Evolutionary conservation across 306 rosid genomes (phyloP), one percentile per base, ranked within the genome.

Genomic region (Hylodesmum podocarpum): DNA sequence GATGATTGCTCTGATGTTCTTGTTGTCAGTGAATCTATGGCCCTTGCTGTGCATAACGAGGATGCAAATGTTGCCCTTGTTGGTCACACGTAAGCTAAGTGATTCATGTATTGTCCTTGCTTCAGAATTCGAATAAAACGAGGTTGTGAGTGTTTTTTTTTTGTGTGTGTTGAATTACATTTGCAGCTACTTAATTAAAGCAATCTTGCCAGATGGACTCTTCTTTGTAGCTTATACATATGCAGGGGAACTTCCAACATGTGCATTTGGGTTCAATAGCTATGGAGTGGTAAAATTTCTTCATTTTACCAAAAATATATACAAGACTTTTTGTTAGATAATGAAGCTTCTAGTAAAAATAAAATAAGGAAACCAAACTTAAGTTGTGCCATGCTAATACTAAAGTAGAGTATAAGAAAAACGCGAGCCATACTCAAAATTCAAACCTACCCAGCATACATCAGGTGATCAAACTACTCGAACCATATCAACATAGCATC

Each of bases 221-320:
- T 89, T 89, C 67, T 90, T 84, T 54, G 62, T 92, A 49, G 99
- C 89, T 73, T 92, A 89, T 62, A 92, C 97, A 2, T 92, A 90
- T 44, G 96, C 97, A 5, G 98, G 97, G 82, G 97, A 95, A 85
- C 97, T 92, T 50, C 99, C 98, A 61, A 95, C 90, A 78, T 86
- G 93, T 78, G 97, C 71, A 5, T 82, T 82, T 71, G 85, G 79
- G 8, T 84, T 88, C 84, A 91, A 93, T 71, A 84, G 74, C 54
- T 86, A 85, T 80, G 96, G 98, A 76, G 72, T 89, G 76, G 98
- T 91, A 85, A 80, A 43, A 8, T 29, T 57, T 53, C 72, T 31
- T 59, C 24, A 5, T 39, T 39, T 75, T 3, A 14, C 40, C 31
- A 29, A 28, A 5, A 47, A 72, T 24, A 29, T 36, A 70, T 9